These are phyloP conservation scores for Nakazawaea molendinolei DNA, from an alignment of 805 yeast genomes.

Conservation along the genomic window DNA sequence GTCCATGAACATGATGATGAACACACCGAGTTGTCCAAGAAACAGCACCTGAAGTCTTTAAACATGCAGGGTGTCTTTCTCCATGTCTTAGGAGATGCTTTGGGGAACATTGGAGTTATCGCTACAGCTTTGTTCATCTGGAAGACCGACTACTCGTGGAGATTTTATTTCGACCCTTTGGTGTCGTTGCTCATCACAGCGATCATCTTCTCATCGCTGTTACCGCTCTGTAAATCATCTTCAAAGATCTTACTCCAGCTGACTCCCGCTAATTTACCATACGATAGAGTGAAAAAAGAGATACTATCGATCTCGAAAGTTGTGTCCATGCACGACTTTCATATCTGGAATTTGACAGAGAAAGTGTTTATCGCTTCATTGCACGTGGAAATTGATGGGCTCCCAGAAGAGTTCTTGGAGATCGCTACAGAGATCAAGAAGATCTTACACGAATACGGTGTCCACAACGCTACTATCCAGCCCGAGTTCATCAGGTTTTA, in stretches of 20 bases:
- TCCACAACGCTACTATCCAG: constrained; percentile 92
- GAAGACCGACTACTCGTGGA: constrained; percentile 90
- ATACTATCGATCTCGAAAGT: constrained; percentile 67
- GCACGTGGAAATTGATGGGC: constrained; percentile 68
- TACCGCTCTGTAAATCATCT: constrained; percentile 82
- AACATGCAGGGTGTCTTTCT: constrained; percentile 96
- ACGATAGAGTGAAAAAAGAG: constrained; percentile 65
- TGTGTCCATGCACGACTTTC: constrained; percentile 87
- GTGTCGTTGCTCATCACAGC: constrained; percentile 80
- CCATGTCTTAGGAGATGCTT: constrained; percentile 93
- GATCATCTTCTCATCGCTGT: constrained; percentile 84
- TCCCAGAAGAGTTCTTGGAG: constrained; percentile 60
- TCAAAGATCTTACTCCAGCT: constrained; percentile 88
- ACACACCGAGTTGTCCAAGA: constrained; percentile 2
- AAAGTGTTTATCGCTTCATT: constrained; percentile 80
- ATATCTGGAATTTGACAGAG: constrained; percentile 93
- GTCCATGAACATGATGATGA: constrained; percentile 13
- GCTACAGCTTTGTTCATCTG: constrained; percentile 85
- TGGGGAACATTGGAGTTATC: constrained; percentile 93
- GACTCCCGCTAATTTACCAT: constrained; percentile 77
- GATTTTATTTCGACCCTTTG: constrained; percentile 76
- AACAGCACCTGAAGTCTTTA: constrained; percentile 48
- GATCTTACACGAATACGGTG: constrained; percentile 75
- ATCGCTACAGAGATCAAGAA: constrained; percentile 72
- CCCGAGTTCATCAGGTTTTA: constrained; percentile 67